Evolutionary conservation across 768 basidiomycete genomes (phyloP).

Genomic region (Serendipita indica): DNA sequence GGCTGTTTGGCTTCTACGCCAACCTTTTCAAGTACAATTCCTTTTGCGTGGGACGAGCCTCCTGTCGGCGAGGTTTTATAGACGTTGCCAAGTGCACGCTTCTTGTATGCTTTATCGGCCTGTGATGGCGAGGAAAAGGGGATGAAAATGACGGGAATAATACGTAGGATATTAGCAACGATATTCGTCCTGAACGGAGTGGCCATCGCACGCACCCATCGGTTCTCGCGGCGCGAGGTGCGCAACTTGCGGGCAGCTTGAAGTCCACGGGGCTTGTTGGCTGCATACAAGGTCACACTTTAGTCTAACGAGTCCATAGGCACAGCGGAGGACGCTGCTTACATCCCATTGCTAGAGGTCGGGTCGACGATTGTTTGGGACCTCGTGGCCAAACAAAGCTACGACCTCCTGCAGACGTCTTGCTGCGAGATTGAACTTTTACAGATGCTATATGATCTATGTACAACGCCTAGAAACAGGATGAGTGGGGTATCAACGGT

Average conservation of each 20-base stretch:
- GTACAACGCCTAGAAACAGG: background rate
- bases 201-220: conserved; percentile 57
- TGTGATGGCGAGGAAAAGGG: conserved; percentile 23
- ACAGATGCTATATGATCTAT: background rate
- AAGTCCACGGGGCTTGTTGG: conserved; percentile 98
- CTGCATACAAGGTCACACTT: conserved; percentile 25
- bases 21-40: conserved; percentile 99
- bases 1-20: conserved; percentile 99
- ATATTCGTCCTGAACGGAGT: background rate
- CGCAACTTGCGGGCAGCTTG: conserved; percentile 98
- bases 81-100: conserved; percentile 96
- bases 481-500: background rate
- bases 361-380: background rate
- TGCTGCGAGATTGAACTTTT: background rate
- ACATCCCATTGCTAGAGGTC: background rate
- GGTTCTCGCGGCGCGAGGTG: conserved; percentile 83
- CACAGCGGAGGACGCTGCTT: background rate
- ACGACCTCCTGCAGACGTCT: background rate
- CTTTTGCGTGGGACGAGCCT: conserved; percentile 98
- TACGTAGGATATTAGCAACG: background rate
- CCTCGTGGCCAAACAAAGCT: background rate
- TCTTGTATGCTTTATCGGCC: conserved; percentile 99
- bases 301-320: conserved; percentile 3
- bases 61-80: conserved; percentile 99
- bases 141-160: conserved; percentile 7